These are phyloP conservation scores for Porcisia hertigi DNA, from an alignment of 208 protist genomes.

Conservation along the genomic window DNA sequence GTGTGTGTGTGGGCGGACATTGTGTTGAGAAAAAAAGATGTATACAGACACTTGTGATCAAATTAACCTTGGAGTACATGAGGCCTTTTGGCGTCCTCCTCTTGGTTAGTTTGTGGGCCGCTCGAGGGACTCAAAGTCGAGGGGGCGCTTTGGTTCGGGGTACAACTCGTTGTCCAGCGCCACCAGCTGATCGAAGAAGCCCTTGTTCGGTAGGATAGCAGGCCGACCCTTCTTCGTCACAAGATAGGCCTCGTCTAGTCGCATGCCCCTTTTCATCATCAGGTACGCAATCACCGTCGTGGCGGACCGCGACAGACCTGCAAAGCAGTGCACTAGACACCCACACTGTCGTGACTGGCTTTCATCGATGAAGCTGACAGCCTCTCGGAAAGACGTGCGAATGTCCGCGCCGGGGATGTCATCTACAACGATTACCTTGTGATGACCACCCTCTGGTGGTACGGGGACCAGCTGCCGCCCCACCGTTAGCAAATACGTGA, in stretches of 20 bases:
- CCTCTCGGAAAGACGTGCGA: constrained; percentile 69
- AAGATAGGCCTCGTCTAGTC: constrained; percentile 84
- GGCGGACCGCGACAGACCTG: constrained; percentile 87
- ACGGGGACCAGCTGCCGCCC: constrained; percentile 72
- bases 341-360: constrained; percentile 50
- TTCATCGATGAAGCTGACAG: constrained; percentile 79
- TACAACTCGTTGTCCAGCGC: constrained; percentile 68
- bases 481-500: constrained; percentile 81
- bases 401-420: constrained; percentile 88
- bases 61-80: too few relatives aligned
- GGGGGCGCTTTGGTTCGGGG: constrained; percentile 43
- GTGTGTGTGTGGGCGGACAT: neutral
- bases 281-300: constrained; percentile 90
- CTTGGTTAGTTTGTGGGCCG: constrained; percentile 24
- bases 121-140: constrained; percentile 58
- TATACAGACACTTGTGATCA: too few relatives aligned
- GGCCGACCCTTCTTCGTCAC: constrained; percentile 72
- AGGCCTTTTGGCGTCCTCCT: neutral
- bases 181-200: constrained; percentile 82
- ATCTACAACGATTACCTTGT: constrained; percentile 78
- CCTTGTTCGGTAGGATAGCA: constrained; percentile 82
- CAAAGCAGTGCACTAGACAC: constrained; percentile 91
- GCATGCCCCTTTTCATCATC: constrained; percentile 85
- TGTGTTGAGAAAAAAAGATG: neutral
- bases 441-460: constrained; percentile 65